phyloP scores from a whole-genome alignment of 192 early-diverging fungal species.

The Borealophlyctis nickersoniae region DNA sequence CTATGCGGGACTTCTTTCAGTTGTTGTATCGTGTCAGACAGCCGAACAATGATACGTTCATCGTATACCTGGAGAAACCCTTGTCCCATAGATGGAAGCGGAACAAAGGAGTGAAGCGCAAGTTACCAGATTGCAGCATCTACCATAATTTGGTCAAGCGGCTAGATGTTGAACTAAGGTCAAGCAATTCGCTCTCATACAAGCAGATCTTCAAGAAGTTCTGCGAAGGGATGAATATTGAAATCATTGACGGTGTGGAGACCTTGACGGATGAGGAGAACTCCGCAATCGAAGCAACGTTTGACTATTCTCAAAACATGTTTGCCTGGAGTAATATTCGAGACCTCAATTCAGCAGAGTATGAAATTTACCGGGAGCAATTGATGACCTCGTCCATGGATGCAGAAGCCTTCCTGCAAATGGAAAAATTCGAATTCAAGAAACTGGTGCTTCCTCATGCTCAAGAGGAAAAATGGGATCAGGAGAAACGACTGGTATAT shows the following conservation, averaged over 20 bases:
- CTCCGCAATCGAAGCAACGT: not conserved
- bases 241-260: not conserved
- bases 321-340: not conserved
- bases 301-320: not conserved
- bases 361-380: not conserved
- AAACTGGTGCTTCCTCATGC: not conserved
- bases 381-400: not conserved
- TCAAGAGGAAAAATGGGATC: not conserved
- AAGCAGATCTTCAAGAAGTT: constrained; percentile 2
- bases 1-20: not conserved
- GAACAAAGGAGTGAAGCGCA: not conserved
- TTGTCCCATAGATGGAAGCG: not conserved
- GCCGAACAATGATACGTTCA: not conserved
- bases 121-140: not conserved
- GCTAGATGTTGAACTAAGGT: not conserved
- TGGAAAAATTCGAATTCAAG: not conserved
- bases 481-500: not conserved
- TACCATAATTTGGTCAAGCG: not conserved
- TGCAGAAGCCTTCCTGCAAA: not conserved
- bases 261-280: constrained; percentile 1
- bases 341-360: not conserved
- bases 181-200: not conserved
- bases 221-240: not conserved
- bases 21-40: constrained; percentile 1
- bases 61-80: not conserved